Conservation (phyloP, 139 green algal species). For the Micractinium conductrix region DNA sequence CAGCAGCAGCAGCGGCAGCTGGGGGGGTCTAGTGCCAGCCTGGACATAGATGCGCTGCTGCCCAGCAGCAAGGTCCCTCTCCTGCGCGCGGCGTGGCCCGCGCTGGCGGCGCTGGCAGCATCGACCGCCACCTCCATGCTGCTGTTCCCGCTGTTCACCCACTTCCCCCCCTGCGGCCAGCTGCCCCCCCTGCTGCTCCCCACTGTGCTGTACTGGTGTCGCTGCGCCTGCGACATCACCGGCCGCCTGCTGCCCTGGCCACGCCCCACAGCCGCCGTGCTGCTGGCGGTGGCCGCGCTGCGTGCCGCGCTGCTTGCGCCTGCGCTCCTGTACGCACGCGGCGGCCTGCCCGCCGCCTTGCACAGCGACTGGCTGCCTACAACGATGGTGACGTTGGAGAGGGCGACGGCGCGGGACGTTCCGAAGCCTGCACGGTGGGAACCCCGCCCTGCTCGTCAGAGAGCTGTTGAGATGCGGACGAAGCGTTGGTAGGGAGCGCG, state of each 20-base stretch:
- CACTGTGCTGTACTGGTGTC: slow-evolving; percentile 6
- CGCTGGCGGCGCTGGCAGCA: background rate
- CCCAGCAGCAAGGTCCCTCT: background rate
- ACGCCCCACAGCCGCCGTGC: background rate
- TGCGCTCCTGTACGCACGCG: background rate
- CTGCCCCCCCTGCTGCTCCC: slow-evolving; percentile 16
- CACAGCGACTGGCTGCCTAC: slow-evolving; percentile 31
- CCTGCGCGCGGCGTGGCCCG: slow-evolving; percentile 10
- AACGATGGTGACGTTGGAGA: slow-evolving; percentile 74
- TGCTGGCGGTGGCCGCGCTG: slow-evolving; percentile 3
- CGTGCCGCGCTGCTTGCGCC: background rate
- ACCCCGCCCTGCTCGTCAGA: too few species aligned
- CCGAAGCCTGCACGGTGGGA: slow-evolving; percentile 17
- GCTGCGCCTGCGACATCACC: background rate
- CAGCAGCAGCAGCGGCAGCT: too few species aligned
- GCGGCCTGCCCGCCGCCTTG: background rate
- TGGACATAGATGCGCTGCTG: background rate
- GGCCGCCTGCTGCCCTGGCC: slow-evolving; percentile 8
- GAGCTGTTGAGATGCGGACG: too few species aligned
- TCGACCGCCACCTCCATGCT: slow-evolving; percentile 3
- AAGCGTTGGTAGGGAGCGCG: too few species aligned
- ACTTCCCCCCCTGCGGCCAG: background rate
- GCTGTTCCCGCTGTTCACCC: slow-evolving; percentile 25
- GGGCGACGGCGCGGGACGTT: slow-evolving; percentile 53
- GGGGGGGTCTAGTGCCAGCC: background rate